Evolutionary conservation across 1,284 basidiomycete genomes (phyloP), one percentile per base, ranked within the genome.

Genomic region (Irpex sp.): DNA sequence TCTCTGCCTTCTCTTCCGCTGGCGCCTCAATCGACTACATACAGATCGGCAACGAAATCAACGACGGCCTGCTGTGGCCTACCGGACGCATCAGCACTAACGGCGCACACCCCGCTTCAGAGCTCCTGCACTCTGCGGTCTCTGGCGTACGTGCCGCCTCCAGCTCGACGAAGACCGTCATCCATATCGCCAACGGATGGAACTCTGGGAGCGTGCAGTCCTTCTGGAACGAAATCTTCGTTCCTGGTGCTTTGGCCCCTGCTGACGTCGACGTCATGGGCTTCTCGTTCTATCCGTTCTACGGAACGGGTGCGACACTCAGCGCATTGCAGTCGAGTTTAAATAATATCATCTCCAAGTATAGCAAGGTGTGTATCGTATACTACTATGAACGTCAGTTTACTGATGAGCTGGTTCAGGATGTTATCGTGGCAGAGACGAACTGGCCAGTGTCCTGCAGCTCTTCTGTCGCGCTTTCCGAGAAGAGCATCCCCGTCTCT

Each of bases 171-270:
- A 82, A 80, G 67, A 82, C 80, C 52, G 78, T 87, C 72, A 72
- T 87, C 28, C 86, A 87, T 67, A 78, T 87, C 56, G 84, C 84
- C 4, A 84, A 88, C 63, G 85, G 85, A 2, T 88, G 86, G 86
- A 75, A 85, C 64, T 75, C 71, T 56, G 65, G 72, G 35, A 76
- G 72, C 6, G 75, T 84, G 39, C 71, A 72, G 60, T 82, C 73
- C 51, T 87, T 82, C 70, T 87, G 77, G 69, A 73, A 75, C 45
- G 74, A 77, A 42, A 78, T 86, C 48, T 84, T 85, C 72, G 77
- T 81, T 56, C 72, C 74, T 1, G 85, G 85, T 7, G 75, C 82
- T 64, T 74, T 87, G 56, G 69, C 79, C 4, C 72, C 76, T 0
- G 68, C 71, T 35, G 82, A 86, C 63, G 73, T 86, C 58, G 85